Conservation (phyloP, 345 rosid genomes). For the Acer saccharum region DNA sequence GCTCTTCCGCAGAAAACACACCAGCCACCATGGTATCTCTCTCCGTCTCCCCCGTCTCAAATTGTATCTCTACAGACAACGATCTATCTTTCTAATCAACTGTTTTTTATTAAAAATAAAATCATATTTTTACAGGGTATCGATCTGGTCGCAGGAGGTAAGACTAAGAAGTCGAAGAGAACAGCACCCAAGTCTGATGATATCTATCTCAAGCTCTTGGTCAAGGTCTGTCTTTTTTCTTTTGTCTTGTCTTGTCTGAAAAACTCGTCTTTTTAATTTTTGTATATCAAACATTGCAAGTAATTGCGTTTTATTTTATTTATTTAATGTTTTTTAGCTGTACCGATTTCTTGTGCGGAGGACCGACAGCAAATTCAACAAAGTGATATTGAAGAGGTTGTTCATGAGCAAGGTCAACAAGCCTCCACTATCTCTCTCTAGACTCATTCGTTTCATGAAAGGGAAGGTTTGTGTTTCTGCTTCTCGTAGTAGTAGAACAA, state of each 20-base stretch:
- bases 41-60: background rate
- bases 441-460: slow-evolving; percentile 55
- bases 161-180: slow-evolving; percentile 88
- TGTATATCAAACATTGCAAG: background rate
- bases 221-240: slow-evolving; percentile 54
- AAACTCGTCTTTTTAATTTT: background rate
- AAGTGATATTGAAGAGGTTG: slow-evolving; percentile 87
- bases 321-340: slow-evolving; percentile 37
- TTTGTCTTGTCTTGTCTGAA: background rate
- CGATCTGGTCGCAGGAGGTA: slow-evolving; percentile 93
- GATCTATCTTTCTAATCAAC: background rate
- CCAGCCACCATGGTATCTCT: slow-evolving; percentile 47
- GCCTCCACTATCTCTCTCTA: slow-evolving; percentile 84
- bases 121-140: slow-evolving; percentile 60
- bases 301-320: background rate
- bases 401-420: slow-evolving; percentile 97
- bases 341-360: slow-evolving; percentile 90
- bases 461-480: slow-evolving; percentile 61
- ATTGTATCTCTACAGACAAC: too few species aligned
- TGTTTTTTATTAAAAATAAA: background rate
- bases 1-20: background rate
- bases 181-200: slow-evolving; percentile 90
- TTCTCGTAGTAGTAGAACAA: too few species aligned
- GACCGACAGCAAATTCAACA: slow-evolving; percentile 87
- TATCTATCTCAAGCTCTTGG: slow-evolving; percentile 92